Conservation (phyloP, 768 basidiomycete genomes). For the Udeniomyces megalosporus region DNA sequence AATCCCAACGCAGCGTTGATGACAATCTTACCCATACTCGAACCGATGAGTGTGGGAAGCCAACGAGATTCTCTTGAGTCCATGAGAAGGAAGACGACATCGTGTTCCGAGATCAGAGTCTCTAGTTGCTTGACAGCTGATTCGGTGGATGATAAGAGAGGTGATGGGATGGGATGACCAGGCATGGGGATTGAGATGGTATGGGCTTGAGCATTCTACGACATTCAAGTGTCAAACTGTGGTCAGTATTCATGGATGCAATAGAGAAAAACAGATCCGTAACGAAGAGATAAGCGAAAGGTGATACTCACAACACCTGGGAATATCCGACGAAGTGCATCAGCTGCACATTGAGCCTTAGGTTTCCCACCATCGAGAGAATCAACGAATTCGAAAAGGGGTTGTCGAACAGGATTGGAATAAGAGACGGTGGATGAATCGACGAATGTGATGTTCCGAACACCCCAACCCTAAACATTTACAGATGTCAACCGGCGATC, state of each 20-base stretch:
- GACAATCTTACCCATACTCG: slow-evolving; percentile 79
- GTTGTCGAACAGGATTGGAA: slow-evolving; percentile 94
- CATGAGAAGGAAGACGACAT: slow-evolving; percentile 86
- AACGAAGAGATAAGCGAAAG: background rate
- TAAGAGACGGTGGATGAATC: slow-evolving; percentile 86
- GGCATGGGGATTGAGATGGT: slow-evolving; percentile 87
- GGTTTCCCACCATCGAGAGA: slow-evolving; percentile 82
- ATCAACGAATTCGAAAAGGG: slow-evolving; percentile 87
- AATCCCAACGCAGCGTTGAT: slow-evolving; percentile 91
- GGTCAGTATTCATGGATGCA: background rate
- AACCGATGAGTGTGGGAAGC: slow-evolving; percentile 79
- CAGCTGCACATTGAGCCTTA: slow-evolving; percentile 83
- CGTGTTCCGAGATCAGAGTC: slow-evolving; percentile 62
- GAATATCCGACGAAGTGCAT: slow-evolving; percentile 66
- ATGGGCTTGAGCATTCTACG: slow-evolving; percentile 73
- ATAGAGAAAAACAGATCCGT: background rate
- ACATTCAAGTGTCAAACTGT: no score
- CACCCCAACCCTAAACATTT: slow-evolving; percentile 68
- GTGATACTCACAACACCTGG: slow-evolving; percentile 73
- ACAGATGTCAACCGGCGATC: background rate
- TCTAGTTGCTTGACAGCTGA: slow-evolving; percentile 60
- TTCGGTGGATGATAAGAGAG: slow-evolving; percentile 40
- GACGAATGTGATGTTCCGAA: slow-evolving; percentile 78
- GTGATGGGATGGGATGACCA: slow-evolving; percentile 66
- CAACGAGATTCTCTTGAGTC: slow-evolving; percentile 95